Percentiles rank a stretch among this genome's conserved stretches.
Evolutionary conservation across 805 yeast species (phyloP).

Genomic region (Spathaspora girioi): DNA sequence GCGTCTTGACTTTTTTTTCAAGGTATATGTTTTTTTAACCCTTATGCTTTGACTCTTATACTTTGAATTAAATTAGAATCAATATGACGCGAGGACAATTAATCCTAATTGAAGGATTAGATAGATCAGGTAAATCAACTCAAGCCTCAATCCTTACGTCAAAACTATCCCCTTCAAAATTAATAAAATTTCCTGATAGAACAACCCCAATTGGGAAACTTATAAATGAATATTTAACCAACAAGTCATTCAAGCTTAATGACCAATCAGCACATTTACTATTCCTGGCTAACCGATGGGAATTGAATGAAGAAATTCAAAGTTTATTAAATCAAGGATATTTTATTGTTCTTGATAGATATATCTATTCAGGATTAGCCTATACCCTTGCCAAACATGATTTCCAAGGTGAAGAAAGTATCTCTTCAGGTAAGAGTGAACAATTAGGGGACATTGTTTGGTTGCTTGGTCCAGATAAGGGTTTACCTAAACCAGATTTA

Average conservation of each 20-base stretch:
- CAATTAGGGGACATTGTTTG: constrained; percentile 52
- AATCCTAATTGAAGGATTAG: constrained; percentile 87
- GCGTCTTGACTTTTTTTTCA: neutral
- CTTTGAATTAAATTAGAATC: neutral
- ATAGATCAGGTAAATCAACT: constrained; percentile 91
- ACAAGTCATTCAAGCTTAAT: constrained; percentile 45
- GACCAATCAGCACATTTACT: constrained; percentile 84
- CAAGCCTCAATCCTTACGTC: constrained; percentile 47
- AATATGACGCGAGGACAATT: constrained; percentile 56
- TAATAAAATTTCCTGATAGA: constrained; percentile 85
- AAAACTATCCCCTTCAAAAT: constrained; percentile 21
- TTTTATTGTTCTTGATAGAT: constrained; percentile 75
- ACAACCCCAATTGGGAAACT: constrained; percentile 76
- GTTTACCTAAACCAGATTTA: constrained; percentile 83
- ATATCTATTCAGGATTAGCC: constrained; percentile 90
- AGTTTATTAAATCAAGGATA: constrained; percentile 47
- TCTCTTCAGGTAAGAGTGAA: constrained; percentile 5
- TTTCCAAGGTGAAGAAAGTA: constrained; percentile 17
- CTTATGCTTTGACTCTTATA: neutral
- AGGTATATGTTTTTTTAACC: neutral
- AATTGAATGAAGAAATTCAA: constrained; percentile 49
- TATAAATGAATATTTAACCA: constrained; percentile 68
- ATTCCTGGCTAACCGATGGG: constrained; percentile 96
- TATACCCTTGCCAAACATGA: constrained; percentile 81
- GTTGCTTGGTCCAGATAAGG: constrained; percentile 80